phyloP scores from a whole-genome alignment of 768 basidiomycete genomes.

The Pholiota molesta region DNA sequence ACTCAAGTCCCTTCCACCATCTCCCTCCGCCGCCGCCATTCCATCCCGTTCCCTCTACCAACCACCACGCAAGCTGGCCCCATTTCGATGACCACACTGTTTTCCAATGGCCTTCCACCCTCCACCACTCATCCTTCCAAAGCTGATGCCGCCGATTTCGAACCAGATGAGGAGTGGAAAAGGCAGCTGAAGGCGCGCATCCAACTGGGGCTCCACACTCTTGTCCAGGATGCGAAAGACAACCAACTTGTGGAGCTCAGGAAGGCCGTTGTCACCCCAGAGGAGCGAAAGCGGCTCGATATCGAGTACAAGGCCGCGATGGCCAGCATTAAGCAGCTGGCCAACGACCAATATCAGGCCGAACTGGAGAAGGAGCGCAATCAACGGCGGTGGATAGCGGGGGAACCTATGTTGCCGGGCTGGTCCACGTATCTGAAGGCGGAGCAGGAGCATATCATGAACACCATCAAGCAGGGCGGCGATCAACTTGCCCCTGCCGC shows the following conservation, averaged over 20 bases:
- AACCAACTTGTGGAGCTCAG: constrained; percentile 55
- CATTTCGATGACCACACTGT: constrained; percentile 37
- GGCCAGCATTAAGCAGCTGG: constrained; percentile 45
- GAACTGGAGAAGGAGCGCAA: constrained; percentile 51
- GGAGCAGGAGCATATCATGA: constrained; percentile 47
- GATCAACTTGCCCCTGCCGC: constrained; percentile 9
- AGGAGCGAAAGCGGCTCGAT: constrained; percentile 36
- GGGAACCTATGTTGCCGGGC: constrained; percentile 30
- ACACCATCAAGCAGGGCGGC: constrained; percentile 44
- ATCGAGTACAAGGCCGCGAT: constrained; percentile 44
- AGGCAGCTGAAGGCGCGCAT: constrained; percentile 46
- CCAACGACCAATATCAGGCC: constrained; percentile 46
- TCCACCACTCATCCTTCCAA: constrained; percentile 22
- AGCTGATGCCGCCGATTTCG: constrained; percentile 38
- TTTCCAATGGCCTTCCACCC: constrained; percentile 26
- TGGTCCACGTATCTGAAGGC: constrained; percentile 34
- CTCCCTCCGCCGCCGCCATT: constrained; percentile 20
- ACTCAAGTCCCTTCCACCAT: constrained; percentile 15
- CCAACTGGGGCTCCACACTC: constrained; percentile 41
- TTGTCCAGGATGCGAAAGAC: constrained; percentile 66
- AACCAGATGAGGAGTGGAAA: constrained; percentile 64
- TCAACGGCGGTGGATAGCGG: constrained; percentile 51
- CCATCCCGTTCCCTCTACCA: constrained; percentile 14
- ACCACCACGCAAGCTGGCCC: constrained; percentile 11
- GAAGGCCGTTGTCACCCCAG: constrained; percentile 36